Percentiles rank a stretch among this genome's conserved stretches.
These are phyloP conservation scores for Phytomonas serpens DNA, from an alignment of 208 protist genomes.

Conservation along the genomic window DNA sequence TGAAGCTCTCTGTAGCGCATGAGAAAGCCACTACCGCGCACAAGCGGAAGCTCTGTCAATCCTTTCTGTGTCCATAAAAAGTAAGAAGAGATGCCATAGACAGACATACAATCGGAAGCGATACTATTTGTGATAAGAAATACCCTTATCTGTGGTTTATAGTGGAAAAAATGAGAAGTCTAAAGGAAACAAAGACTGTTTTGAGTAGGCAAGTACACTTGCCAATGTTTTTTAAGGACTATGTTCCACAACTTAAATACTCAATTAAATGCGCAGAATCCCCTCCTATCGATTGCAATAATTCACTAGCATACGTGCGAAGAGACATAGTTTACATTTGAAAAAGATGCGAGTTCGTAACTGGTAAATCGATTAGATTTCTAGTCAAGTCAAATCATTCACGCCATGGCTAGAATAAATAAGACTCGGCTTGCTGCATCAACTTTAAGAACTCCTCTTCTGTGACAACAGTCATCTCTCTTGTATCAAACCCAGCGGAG, in stretches of 20 bases:
- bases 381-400: not conserved
- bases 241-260: not conserved
- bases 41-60: slow-evolving; percentile 66
- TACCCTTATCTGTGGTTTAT: not conserved
- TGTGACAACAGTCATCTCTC: slow-evolving; percentile 62
- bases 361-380: not conserved
- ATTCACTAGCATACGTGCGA: not conserved
- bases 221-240: not conserved
- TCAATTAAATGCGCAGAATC: not conserved
- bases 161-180: slow-evolving; percentile 12
- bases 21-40: slow-evolving; percentile 80
- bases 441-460: slow-evolving; percentile 94
- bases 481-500: slow-evolving; percentile 24
- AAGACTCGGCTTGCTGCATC: slow-evolving; percentile 94
- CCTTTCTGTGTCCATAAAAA: slow-evolving; percentile 88
- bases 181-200: not conserved
- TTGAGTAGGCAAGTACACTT: not conserved
- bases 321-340: not conserved
- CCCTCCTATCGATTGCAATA: not conserved
- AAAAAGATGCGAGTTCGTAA: not conserved
- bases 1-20: slow-evolving; percentile 52
- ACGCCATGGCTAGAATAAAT: slow-evolving; percentile 19
- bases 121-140: not conserved
- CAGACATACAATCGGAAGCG: slow-evolving; percentile 27
- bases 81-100: slow-evolving; percentile 76